Percentiles rank a stretch among this genome's conserved stretches.
Conservation (phyloP, 148 eudicot genomes). For the Nyssa sinensis region DNA sequence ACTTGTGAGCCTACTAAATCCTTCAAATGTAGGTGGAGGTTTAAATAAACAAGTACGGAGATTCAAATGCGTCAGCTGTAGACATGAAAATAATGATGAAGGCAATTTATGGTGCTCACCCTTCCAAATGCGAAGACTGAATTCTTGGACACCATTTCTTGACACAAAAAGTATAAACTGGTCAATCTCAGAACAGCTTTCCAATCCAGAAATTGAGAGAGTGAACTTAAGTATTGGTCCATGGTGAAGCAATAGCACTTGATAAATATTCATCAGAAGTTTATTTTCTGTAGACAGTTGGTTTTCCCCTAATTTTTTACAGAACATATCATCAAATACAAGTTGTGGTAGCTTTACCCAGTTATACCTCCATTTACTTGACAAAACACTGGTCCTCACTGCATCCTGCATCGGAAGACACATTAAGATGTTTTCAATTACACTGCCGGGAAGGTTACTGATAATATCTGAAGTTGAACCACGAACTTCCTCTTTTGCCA, state of each 20-base stretch:
- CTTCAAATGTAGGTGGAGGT: conserved; percentile 9
- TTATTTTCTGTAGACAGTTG: background rate
- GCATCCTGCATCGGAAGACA: conserved; percentile 46
- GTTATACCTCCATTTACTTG: conserved; percentile 47
- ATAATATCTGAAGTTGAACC: background rate
- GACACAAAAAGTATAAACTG: background rate
- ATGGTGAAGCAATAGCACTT: background rate
- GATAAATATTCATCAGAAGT: background rate
- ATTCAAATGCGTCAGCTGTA: conserved; percentile 2
- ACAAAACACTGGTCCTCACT: conserved; percentile 39
- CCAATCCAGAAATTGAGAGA: background rate
- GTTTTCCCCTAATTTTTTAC: background rate
- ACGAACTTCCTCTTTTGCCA: too few species aligned
- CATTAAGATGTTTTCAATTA: conserved; percentile 35
- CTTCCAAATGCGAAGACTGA: background rate
- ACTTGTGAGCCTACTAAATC: conserved; percentile 12
- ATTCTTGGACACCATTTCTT: background rate
- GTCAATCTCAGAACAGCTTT: conserved; percentile 3
- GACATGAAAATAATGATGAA: background rate
- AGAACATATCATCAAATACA: conserved; percentile 26
- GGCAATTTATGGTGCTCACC: conserved; percentile 4
- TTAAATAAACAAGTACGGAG: conserved; percentile 3
- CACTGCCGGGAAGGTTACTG: background rate
- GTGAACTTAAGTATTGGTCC: background rate
- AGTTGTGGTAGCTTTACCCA: conserved; percentile 47